Evolutionary conservation across 306 rosid species (phyloP), one percentile per base, ranked within the genome.

Genomic region (Prunus kanzakura): DNA sequence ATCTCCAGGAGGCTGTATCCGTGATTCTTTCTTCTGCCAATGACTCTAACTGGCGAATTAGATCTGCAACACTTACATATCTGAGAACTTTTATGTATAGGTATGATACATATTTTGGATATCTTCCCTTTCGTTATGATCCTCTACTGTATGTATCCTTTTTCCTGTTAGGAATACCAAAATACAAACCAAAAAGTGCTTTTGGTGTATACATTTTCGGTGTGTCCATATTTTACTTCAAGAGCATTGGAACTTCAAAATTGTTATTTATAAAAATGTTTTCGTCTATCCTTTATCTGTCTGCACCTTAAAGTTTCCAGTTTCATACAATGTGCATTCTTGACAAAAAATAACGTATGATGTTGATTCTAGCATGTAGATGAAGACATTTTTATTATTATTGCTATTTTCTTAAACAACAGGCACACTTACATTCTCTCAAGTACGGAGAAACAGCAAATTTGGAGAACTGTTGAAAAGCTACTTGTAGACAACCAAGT

Each of bases 401-500:
- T 64, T 38, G 9, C 1, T 41, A 23, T 38, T 61, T 73, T 73
- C 25, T 46, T 23, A 18, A 45, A 60, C 92, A 19, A 89, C 92
- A 95, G 99, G 96, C 99, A 95, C 87, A 95, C 92, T 54, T 95
- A 84, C 86, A 68, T 88, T 87, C 96, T 95, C 80, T 85, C 97
- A 32, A 83, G 78, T 79, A 50, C 64, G 25, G 89, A 87, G 87
- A 95, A 92, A 77, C 91, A 88, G 75, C 85, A 87, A 75, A 89
- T 95, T 73, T 95, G 99, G 98, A 78, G 87, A 75, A 92, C 93
- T 10, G 97, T 92, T 80, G 98, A 95, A 88, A 89, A 89, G 89
- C 87, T 95, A 67, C 93, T 95, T 4, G 80, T 88, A 68, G 99
- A 95, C 96, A 92, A 88, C 88, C 99, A 95, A 95, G 97, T 95